Base-by-base conservation (phyloP, 2,329 filamentous ascomycete genomes). In the Calonectria fujianensis region DNA sequence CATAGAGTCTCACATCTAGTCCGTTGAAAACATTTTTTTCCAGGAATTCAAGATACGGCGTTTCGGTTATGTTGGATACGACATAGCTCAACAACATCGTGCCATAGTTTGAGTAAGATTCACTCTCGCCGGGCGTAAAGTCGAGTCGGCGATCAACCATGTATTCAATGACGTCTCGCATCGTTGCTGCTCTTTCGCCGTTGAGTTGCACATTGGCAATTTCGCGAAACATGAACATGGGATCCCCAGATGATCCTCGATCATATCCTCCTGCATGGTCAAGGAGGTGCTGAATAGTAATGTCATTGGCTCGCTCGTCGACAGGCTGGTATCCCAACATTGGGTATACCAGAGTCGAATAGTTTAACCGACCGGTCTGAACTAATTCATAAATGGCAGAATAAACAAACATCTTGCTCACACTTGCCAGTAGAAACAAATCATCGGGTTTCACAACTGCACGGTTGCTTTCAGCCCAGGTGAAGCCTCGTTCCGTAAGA, bases 21-120 rank as follows among this genome's bases (percentile, higher is more conserved):
- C 66, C 70, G 8, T 67, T 35, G 1, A 80, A 14, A 10, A 77
- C 63, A 6, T 78, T 70, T 70, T 74, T 64, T 32, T 76, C 29
- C 11, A 79, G 11, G 29, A 79, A 79, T 1, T 74, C 41, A 7
- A 74, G 16, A n/a, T 79, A 78, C 1, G 70, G 71, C n/a, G 71
- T 67, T 1, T 35, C 65, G 0, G 76, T 79, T 4, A 75, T n/a
- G 31, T 79, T 79, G 10, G 67, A 57, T 13, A 76, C 69, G 2
- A 77, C 50, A 13, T 78, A 75, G 9, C 76, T 74, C 20, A 78
- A 27, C 0, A 79, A 61, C 57, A 79, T 57, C 0, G 66, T 37
- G 3, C 71, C 76, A 16, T 79, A 78, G 70, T 78, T 78, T 20
- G 74, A 79, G 37, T 79, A 77, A 11, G 52, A 37, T 4, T 64